Conservation (phyloP, 1,284 basidiomycete genomes). For the Wolfiporia cocos region DNA sequence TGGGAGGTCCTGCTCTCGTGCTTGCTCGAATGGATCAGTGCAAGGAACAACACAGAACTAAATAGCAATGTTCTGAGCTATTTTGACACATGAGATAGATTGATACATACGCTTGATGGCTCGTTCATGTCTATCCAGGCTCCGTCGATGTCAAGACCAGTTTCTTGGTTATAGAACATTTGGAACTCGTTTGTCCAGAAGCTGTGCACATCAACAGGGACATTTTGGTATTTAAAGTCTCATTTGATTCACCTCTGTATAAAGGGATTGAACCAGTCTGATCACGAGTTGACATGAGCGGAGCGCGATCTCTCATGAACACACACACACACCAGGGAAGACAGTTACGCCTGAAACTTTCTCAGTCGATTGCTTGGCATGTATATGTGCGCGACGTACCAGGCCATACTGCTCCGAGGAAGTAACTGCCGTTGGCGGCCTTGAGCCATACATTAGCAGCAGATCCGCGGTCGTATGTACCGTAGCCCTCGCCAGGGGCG, state of each 20-base stretch:
- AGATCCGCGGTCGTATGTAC: constrained; percentile 50
- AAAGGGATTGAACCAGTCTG: constrained; percentile 64
- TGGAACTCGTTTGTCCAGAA: constrained; percentile 62
- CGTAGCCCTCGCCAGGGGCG: constrained; percentile 42
- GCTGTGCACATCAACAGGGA: constrained; percentile 24
- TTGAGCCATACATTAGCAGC: constrained; percentile 57
- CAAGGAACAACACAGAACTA: constrained; percentile 60
- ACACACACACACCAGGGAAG: constrained; percentile 39
- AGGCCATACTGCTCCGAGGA: constrained; percentile 67
- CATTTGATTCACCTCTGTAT: constrained; percentile 37
- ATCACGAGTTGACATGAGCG: constrained; percentile 1
- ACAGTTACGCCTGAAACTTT: constrained; percentile 45
- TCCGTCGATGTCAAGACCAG: constrained; percentile 61
- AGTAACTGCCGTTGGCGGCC: constrained; percentile 51
- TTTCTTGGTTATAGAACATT: constrained; percentile 49
- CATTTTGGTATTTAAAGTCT: background rate
- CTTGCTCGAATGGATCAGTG: constrained; percentile 50
- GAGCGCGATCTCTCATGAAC: background rate
- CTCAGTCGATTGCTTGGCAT: background rate
- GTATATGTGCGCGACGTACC: constrained; percentile 29
- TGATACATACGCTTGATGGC: constrained; percentile 43
- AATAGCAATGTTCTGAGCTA: background rate
- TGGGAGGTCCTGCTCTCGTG: constrained; percentile 42
- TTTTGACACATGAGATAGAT: background rate
- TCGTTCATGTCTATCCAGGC: constrained; percentile 76